Evolutionary conservation across 768 basidiomycete genomes (phyloP).

Genomic region (Boletus rex-veris): DNA sequence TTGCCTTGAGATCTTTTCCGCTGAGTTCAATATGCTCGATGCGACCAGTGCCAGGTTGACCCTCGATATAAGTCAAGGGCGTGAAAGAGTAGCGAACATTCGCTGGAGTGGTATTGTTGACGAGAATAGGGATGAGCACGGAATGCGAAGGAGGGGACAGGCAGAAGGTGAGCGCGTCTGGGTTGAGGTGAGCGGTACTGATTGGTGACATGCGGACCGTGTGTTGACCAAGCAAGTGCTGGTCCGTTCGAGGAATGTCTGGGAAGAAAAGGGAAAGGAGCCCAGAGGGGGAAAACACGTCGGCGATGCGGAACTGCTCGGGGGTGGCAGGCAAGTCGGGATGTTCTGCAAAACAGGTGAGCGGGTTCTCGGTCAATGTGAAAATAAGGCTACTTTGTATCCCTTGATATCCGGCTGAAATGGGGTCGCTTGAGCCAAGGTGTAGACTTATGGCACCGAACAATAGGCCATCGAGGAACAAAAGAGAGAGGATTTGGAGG

Average conservation of each 20-base stretch:
- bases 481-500: conserved; percentile 58
- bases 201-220: conserved; percentile 92
- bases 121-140: conserved; percentile 75
- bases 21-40: conserved; percentile 55
- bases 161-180: conserved; percentile 69
- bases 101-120: conserved; percentile 85
- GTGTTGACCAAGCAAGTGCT: conserved; percentile 78
- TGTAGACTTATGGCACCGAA: conserved; percentile 71
- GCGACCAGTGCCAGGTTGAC: conserved; percentile 39
- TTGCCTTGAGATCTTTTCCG: conserved; percentile 61
- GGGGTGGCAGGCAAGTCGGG: conserved; percentile 41
- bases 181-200: conserved; percentile 89
- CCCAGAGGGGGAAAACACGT: conserved; percentile 50
- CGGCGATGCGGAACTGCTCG: conserved; percentile 45
- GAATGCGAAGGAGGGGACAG: conserved; percentile 50
- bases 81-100: conserved; percentile 71
- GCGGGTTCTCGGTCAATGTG: not conserved
- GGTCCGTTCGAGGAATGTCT: conserved; percentile 40
- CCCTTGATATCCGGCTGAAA: conserved; percentile 15
- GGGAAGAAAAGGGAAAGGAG: conserved; percentile 40
- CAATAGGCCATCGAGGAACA: conserved; percentile 63
- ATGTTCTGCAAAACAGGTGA: conserved; percentile 25
- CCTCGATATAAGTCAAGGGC: conserved; percentile 52
- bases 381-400: conserved; percentile 32
- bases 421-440: conserved; percentile 29